Evolutionary conservation across 2,329 filamentous ascomycete genomes (phyloP).

Genomic region (Sclerotinia borealis): DNA sequence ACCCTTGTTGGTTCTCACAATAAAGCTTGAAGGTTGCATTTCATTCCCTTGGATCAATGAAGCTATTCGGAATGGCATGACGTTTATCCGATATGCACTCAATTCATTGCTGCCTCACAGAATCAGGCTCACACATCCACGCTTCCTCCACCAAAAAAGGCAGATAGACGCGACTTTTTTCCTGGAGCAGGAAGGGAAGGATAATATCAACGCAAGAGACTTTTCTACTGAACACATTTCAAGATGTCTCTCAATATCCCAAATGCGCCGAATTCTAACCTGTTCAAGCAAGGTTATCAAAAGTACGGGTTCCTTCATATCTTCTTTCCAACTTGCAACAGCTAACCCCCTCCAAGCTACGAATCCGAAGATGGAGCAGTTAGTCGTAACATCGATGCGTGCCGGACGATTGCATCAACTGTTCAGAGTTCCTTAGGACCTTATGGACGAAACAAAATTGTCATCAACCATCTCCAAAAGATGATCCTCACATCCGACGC

Average conservation of each 20-base stretch:
- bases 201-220: constrained; percentile 14
- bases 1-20: not conserved
- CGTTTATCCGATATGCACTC: not conserved
- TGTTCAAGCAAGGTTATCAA: constrained; percentile 96
- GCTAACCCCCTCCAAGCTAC: constrained; percentile 59
- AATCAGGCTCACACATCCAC: not conserved
- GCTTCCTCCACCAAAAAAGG: constrained; percentile 11
- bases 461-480: constrained; percentile 99
- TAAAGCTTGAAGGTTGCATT: not conserved
- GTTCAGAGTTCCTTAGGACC: constrained; percentile 96
- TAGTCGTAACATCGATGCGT: constrained; percentile 97
- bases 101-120: not conserved
- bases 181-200: constrained; percentile 4
- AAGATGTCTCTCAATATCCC: constrained; percentile 94
- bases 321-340: constrained; percentile 14
- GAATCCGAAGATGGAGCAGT: constrained; percentile 98
- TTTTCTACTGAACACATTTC: constrained; percentile 7
- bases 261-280: constrained; percentile 81
- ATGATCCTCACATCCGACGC: constrained; percentile 99
- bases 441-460: constrained; percentile 98
- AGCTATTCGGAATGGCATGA: constrained; percentile 13
- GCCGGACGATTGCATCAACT: constrained; percentile 88
- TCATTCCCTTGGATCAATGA: constrained; percentile 10
- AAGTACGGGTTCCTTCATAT: constrained; percentile 46
- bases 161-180: constrained; percentile 8